Percentiles rank a stretch among this genome's conserved stretches.
Evolutionary conservation across 345 rosid genomes (phyloP).

Genomic region (Durio zibethinus): DNA sequence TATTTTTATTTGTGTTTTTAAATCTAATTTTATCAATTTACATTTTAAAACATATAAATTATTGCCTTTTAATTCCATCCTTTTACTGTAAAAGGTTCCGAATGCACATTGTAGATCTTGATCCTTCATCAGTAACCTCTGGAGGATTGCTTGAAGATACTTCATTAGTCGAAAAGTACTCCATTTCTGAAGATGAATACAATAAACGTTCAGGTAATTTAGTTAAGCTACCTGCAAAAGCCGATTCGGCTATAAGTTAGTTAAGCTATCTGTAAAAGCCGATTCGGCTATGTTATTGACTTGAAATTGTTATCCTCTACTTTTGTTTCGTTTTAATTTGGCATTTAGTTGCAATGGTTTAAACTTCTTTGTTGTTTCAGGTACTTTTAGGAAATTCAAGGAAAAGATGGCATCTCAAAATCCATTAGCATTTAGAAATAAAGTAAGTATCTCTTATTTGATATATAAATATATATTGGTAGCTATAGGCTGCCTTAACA

Average conservation of each 20-base stretch:
- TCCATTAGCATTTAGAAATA: constrained; percentile 55
- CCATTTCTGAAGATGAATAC: constrained; percentile 80
- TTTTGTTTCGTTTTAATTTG: neutral
- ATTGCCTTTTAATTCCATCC: neutral
- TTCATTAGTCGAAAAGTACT: constrained; percentile 78
- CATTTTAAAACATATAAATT: neutral
- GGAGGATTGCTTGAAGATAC: constrained; percentile 98
- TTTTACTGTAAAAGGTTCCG: constrained; percentile 49
- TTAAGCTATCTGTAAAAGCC: neutral
- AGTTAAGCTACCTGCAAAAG: neutral
- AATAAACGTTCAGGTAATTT: constrained; percentile 48
- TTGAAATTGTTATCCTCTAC: neutral
- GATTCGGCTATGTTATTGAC: neutral
- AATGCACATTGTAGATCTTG: constrained; percentile 73
- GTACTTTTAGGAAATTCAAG: constrained; percentile 65
- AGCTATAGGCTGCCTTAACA: neutral
- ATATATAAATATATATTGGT: no score
- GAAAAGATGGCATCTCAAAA: constrained; percentile 40
- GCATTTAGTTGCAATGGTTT: neutral
- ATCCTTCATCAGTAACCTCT: constrained; percentile 84
- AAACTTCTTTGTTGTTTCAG: constrained; percentile 25
- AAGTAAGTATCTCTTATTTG: constrained; percentile 38
- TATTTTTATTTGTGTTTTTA: neutral
- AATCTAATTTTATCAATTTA: neutral
- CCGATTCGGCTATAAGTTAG: constrained; percentile 6